Evolutionary conservation across 1,284 basidiomycete species (phyloP), one percentile per base, ranked within the genome.

Genomic region (Naganishia sp.): DNA sequence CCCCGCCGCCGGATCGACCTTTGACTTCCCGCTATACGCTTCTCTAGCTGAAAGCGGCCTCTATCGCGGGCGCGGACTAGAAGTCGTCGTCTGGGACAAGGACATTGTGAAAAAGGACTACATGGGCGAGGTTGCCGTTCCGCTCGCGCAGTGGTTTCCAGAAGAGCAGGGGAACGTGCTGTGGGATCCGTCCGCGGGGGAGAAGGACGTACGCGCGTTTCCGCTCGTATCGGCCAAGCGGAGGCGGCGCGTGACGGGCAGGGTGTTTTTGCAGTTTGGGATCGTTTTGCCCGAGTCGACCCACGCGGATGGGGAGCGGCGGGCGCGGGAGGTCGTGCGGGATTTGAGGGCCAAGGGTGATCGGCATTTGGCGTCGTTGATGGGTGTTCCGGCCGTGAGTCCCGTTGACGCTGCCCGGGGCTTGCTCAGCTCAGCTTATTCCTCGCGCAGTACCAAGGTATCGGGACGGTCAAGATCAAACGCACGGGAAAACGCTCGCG

Each of bases 31-130:
- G 0, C 83, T 96, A 28, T 90, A 88, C 72, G 82, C 88, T 31
- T 88, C 87, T 9, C 83, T 88, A 39, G 87, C 87, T 0, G 55
- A 67, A 48, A 46, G 57, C 44, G 89, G 88, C 64, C 83, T 84
- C 49, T 84, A 92, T 13, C 88, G 89, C 49, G 87, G 86, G 4
- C 69, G 79, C 28, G 79, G 79, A 6, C 74, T 97, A 56, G 93
- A 97, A 76, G 83, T 93, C 54, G 88, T 97, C 39, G 83, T 93
- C 0, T 98, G 94, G 94, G 93, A 95, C 80, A 93, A 90, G 81
- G 94, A 81, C 57, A 81, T 88, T 72, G 78, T 92, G 71, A 86
- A 84, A 75, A 94, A 95, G 81, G 94, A 96, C 67, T 98, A 97
- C 79, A 85, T 98, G 55, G 95, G 95, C 36, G 95, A 98, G 78